Evolutionary conservation across 2,329 filamentous ascomycete genomes (phyloP).

Genomic region (Apiospora koreana): DNA sequence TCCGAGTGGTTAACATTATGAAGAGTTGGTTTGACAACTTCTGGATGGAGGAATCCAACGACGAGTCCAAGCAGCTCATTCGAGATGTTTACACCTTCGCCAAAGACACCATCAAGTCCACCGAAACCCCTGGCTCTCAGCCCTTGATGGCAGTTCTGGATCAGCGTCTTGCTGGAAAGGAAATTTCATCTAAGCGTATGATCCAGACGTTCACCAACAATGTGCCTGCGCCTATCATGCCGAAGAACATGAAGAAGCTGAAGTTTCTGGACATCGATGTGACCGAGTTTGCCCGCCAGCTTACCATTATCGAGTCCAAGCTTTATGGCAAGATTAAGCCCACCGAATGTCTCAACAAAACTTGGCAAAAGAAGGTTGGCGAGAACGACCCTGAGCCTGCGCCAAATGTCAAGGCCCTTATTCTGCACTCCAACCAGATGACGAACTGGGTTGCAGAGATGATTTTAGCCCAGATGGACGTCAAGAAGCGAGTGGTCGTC

Average conservation of each 20-base stretch:
- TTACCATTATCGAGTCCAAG: conserved; percentile 94
- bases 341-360: conserved; percentile 96
- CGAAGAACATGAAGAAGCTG: conserved; percentile 99
- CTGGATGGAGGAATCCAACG: conserved; percentile 95
- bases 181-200: conserved; percentile 81
- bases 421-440: conserved; percentile 96
- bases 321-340: conserved; percentile 95
- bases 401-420: conserved; percentile 92
- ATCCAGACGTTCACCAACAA: conserved; percentile 83
- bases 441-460: conserved; percentile 99
- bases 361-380: conserved; percentile 93
- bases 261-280: conserved; percentile 98
- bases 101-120: conserved; percentile 87
- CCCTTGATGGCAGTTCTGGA: conserved; percentile 86
- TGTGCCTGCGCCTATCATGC: conserved; percentile 85
- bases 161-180: conserved; percentile 84
- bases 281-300: conserved; percentile 92
- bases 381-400: conserved; percentile 84
- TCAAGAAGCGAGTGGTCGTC: conserved; percentile 93
- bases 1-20: conserved; percentile 94
- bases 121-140: conserved; percentile 85
- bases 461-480: conserved; percentile 92
- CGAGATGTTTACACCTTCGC: conserved; percentile 89
- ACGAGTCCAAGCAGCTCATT: conserved; percentile 81
- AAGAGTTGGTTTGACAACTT: conserved; percentile 99